Base-by-base conservation (phyloP, 2,329 filamentous ascomycete species). In the Pyricularia grisea region DNA sequence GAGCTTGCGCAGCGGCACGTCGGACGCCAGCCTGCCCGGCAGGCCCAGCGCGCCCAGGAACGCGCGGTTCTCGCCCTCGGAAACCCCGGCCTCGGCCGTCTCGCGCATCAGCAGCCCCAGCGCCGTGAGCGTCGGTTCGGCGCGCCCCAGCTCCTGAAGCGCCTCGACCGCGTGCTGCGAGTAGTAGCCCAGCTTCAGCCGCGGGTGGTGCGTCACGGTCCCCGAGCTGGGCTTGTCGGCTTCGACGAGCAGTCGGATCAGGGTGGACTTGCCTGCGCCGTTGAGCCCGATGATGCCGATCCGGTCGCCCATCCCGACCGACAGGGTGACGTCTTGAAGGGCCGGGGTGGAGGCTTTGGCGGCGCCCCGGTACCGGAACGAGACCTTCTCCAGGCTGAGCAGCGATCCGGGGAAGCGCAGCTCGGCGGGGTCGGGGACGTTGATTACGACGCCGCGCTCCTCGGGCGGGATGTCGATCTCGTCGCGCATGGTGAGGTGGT, bases 231-330 rank as follows among this genome's bases (percentile, higher is more conserved):
- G 88, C 6, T 80, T 81, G 1, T 84, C 77, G 17, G 83, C 82
- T 0, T 85, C 87, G n/a, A 89, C 88, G 2, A 94, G 84, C 4
- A 94, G 79, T 66, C 87, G 88, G 70, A 94, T 83, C 11, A 96
- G 81, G 0, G 92, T 95, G 1, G 91, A 92, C 77, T 96, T 96
- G 2, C 93, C 93, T 0, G 88, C 86, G 0, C 92, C 93, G 76
- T 96, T 96, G 63, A 95, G 82, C 0, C 92, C 93, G 28, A 92
- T 82, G 60, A 96, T 83, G 0, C 91, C 92, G 28, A 94, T 81
- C 0, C 92, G 85, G 71, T 93, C 90, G 11, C 92, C 90, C 76
- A 88, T 87, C 70, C 91, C 86, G 14, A 96, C 85, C 0, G 89
- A 89, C 14, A 96, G 78, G 67, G 84, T 87, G 33, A 94, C 79